A percentile compares a stretch with the other conserved stretches of the same genome.
Evolutionary conservation across 306 rosid genomes (phyloP).

Genomic region (Trichosanthes truncata): DNA sequence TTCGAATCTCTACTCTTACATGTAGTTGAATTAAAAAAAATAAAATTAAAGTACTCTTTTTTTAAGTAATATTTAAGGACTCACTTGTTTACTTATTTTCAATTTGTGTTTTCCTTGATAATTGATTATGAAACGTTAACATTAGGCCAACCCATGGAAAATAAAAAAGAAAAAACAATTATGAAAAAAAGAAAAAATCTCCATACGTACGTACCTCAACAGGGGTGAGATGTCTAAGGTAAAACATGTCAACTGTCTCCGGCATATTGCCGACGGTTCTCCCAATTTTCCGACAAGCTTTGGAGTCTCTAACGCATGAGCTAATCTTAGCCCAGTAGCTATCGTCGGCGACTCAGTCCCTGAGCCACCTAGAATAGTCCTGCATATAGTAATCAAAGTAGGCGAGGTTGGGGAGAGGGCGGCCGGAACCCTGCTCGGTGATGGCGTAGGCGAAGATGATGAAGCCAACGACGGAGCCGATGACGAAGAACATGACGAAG

Average conservation of each 20-base stretch:
- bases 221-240: constrained; percentile 34
- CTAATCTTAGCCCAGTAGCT: constrained; percentile 62
- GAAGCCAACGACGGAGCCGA: constrained; percentile 64
- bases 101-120: too few relatives aligned
- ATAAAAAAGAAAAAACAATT: too few relatives aligned
- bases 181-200: not conserved
- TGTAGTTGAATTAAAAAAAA: too few relatives aligned
- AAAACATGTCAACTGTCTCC: constrained; percentile 66
- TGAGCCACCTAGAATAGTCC: constrained; percentile 82
- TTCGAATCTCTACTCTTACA: too few relatives aligned
- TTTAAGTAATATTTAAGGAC: not conserved
- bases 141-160: too few relatives aligned
- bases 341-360: constrained; percentile 37
- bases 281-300: constrained; percentile 29
- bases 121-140: too few relatives aligned
- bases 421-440: constrained; percentile 73
- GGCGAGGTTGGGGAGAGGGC: constrained; percentile 14
- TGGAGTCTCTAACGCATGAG: constrained; percentile 70
- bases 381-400: constrained; percentile 44
- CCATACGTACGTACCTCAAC: constrained; percentile 38
- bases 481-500: constrained; percentile 66
- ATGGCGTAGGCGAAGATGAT: constrained; percentile 81
- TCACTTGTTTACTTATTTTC: too few relatives aligned
- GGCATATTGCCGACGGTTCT: constrained; percentile 26
- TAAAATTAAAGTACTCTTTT: too few relatives aligned